Conservation (phyloP, 257 asterid species). For the Agastache rugosa region DNA sequence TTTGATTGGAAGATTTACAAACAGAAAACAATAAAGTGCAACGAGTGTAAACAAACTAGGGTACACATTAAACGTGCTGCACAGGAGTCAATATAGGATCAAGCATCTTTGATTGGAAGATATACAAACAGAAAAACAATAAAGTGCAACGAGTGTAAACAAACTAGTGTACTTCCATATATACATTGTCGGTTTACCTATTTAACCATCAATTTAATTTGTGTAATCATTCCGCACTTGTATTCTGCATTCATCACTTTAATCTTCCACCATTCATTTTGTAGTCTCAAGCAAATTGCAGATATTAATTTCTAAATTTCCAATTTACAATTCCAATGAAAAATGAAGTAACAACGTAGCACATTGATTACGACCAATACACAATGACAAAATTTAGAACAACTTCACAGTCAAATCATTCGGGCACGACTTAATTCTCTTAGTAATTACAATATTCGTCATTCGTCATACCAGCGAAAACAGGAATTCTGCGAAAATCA, state of each 20-base stretch:
- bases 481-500: neutral
- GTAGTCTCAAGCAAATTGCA: neutral
- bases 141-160: slow-evolving; percentile 6
- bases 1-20: neutral
- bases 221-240: neutral
- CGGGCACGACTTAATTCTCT: neutral
- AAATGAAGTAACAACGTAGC: neutral
- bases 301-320: neutral
- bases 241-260: neutral
- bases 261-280: neutral
- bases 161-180: neutral
- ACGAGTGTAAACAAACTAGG: neutral
- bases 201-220: neutral
- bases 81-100: neutral
- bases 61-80: neutral
- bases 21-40: neutral
- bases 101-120: neutral
- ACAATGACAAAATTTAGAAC: neutral
- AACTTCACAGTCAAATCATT: neutral
- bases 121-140: neutral
- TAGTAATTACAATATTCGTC: neutral
- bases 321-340: neutral
- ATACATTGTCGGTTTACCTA: neutral
- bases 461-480: neutral
- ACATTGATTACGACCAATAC: neutral